phyloP scores from a whole-genome alignment of 306 rosid species.

The Rosa rugosa region DNA sequence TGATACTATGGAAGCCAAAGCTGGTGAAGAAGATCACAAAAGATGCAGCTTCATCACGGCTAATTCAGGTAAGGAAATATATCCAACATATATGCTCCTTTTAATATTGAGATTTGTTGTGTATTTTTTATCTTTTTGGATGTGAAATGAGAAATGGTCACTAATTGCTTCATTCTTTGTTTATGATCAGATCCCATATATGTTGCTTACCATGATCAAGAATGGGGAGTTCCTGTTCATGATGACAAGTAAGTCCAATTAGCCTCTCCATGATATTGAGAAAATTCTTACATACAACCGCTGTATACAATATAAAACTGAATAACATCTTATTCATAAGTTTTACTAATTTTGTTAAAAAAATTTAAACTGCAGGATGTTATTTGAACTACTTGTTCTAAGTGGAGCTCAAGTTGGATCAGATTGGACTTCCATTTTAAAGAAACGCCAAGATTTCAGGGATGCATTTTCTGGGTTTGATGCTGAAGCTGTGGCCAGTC shows the following conservation, averaged over 20 bases:
- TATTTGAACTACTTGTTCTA: constrained; percentile 82
- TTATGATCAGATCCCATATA: constrained; percentile 69
- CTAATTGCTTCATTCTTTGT: background rate
- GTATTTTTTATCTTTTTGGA: background rate
- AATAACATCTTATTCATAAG: background rate
- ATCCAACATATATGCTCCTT: background rate
- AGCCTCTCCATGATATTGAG: constrained; percentile 1
- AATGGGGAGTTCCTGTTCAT: constrained; percentile 98
- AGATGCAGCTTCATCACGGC: constrained; percentile 93
- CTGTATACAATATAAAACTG: background rate
- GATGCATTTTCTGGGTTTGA: constrained; percentile 83
- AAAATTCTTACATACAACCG: background rate
- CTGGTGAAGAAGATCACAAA: constrained; percentile 52
- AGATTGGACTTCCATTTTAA: constrained; percentile 95
- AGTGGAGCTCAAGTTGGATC: constrained; percentile 99
- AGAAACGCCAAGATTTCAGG: constrained; percentile 88
- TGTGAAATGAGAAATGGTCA: background rate
- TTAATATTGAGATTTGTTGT: background rate
- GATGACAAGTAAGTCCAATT: constrained; percentile 84
- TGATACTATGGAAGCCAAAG: constrained; percentile 38
- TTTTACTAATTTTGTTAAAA: constrained; percentile 1
- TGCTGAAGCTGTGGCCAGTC: constrained; percentile 69
- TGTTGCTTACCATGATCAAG: constrained; percentile 97
- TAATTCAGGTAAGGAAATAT: constrained; percentile 66
- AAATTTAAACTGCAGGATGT: constrained; percentile 44